Base-by-base conservation (phyloP, 805 yeast species). In the Metschnikowia aberdeeniae region DNA sequence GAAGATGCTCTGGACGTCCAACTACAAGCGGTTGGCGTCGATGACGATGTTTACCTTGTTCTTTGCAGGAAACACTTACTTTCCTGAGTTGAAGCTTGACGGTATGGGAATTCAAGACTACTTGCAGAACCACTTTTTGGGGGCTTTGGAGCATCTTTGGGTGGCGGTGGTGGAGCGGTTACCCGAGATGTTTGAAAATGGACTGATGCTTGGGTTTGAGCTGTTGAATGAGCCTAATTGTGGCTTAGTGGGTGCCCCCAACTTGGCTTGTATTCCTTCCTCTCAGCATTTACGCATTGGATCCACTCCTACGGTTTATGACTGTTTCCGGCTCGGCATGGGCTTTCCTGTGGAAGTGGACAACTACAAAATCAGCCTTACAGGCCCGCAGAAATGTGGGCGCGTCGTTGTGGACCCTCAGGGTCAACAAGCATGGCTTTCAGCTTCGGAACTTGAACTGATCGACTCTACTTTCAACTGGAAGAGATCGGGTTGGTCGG, bases 1-100 rank as follows among this genome's bases (percentile, higher is more conserved):
- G 6, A 85, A 86, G 56, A 90, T 90, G 97, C 71, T 89, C 29
- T 90, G 97, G 97, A 81, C 96, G 0, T 81, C 97, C 1, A 90
- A 90, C 63, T 89, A 89, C 59, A 77, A 72, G 49, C 73, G 93
- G 30, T 67, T 89, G 47, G 96, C 89, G 1, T 72, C 85, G 30
- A 77, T 80, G 49, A 81, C 86, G 7, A 87, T 90, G 93, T 89
- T 89, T 62, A 86, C 95, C 0, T 61, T 88, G 55, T 90, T 90
- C 58, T 89, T 86, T 65, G 82, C 85, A 1, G 97, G 97, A 2
- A 73, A 73, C 42, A 66, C 70, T 12, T 86, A 81, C 64, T 87
- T 92, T 29, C 97, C 97, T 1, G 76, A 84, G 43, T 81, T 89
- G 47, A 66, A 70, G 3, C 73, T 92, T 22, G 77, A 90, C 60